A percentile compares a stretch with the other conserved stretches of the same genome.
Evolutionary conservation across 345 rosid genomes (phyloP).

Genomic region (Brassica nigra): DNA sequence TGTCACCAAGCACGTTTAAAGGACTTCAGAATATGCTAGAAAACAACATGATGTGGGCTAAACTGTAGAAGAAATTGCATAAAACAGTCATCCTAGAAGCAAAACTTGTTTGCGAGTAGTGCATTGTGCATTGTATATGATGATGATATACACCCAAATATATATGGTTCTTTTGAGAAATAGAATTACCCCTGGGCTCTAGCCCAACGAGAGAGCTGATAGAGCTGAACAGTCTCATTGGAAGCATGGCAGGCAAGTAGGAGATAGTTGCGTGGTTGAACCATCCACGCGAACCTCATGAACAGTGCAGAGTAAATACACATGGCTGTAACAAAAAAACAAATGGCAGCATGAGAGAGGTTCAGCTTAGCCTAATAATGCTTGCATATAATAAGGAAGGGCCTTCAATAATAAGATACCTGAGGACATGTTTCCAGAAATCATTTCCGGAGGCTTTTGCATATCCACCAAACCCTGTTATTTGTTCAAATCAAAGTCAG

Average conservation of each 20-base stretch:
- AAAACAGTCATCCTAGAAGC: not conserved
- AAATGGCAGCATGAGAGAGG: not conserved
- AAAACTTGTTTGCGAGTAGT: not conserved
- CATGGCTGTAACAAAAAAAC: conserved; percentile 54
- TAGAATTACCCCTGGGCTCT: conserved; percentile 62
- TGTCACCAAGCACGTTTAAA: conserved; percentile 12
- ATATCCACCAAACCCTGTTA: conserved; percentile 86
- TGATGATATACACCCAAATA: not conserved
- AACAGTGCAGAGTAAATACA: conserved; percentile 72
- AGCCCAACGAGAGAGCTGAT: conserved; percentile 91
- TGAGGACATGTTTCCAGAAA: conserved; percentile 86
- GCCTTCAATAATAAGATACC: conserved; percentile 40
- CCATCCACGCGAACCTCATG: conserved; percentile 97
- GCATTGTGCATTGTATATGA: not conserved
- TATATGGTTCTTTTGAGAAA: not conserved
- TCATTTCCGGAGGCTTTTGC: conserved; percentile 93
- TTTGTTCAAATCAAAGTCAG: conserved; percentile 10
- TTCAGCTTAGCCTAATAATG: not conserved
- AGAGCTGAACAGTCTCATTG: conserved; percentile 93
- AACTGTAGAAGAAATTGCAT: not conserved
- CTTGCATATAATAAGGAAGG: not conserved
- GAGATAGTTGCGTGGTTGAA: conserved; percentile 77
- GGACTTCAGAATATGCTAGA: not conserved
- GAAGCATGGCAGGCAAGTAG: conserved; percentile 95
- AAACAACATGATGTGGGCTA: not conserved